phyloP scores from a whole-genome alignment of 2,329 filamentous ascomycete species.

The Ciborinia camelliae region DNA sequence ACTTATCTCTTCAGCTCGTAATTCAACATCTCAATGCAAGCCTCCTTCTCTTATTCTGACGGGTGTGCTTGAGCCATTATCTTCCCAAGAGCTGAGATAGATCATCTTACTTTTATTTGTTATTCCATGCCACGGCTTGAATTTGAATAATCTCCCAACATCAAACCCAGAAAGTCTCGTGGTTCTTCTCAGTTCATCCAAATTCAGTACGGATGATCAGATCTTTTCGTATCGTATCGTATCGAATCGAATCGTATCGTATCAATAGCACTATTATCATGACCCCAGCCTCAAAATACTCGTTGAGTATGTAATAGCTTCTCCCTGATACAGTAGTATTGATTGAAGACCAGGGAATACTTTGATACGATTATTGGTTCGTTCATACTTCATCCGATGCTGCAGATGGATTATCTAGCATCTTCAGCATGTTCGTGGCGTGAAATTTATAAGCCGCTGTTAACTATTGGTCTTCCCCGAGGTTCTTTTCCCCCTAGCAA shows the following conservation, averaged over 20 bases:
- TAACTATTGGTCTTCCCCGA: slow-evolving; percentile 10
- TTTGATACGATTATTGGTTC: background rate
- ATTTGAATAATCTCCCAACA: background rate
- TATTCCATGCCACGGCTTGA: background rate
- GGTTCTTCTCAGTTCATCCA: background rate
- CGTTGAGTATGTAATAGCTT: background rate
- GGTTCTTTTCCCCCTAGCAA: background rate
- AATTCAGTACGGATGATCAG: background rate
- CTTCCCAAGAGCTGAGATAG: background rate
- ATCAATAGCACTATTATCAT: background rate
- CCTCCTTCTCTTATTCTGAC: background rate
- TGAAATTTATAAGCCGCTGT: background rate
- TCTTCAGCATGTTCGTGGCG: background rate
- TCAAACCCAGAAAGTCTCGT: slow-evolving; percentile 6
- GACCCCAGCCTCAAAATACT: background rate
- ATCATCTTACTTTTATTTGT: background rate
- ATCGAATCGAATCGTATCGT: no score
- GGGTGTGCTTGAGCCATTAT: background rate
- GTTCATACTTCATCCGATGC: background rate
- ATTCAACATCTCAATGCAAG: background rate
- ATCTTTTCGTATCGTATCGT: background rate
- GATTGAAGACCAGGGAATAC: background rate
- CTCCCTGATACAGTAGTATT: background rate
- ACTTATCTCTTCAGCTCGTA: background rate
- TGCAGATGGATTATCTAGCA: background rate